Evolutionary conservation across 2,329 filamentous ascomycete species (phyloP).

Genomic region (Ceratocystis smalleyi): DNA sequence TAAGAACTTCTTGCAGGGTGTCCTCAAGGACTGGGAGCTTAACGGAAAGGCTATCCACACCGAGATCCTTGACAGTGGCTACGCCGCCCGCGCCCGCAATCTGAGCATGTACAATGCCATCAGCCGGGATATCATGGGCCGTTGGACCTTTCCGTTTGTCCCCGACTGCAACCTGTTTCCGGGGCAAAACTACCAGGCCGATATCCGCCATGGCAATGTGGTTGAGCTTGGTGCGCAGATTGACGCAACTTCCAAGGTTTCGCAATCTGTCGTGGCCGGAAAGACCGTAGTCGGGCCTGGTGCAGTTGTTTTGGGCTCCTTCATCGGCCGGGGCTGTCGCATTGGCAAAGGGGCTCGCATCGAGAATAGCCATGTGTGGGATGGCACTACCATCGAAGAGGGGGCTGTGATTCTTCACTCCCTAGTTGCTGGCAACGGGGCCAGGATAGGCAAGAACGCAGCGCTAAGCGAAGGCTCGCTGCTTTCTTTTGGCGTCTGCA

Average conservation of each 20-base stretch:
- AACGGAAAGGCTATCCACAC: slow-evolving; percentile 96
- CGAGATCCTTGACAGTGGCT: slow-evolving; percentile 67
- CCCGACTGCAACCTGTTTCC: slow-evolving; percentile 76
- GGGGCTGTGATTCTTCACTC: slow-evolving; percentile 53
- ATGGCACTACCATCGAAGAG: slow-evolving; percentile 63
- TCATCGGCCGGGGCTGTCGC: slow-evolving; percentile 69
- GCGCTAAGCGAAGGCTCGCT: slow-evolving; percentile 57
- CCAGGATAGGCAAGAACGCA: slow-evolving; percentile 54
- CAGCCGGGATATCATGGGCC: slow-evolving; percentile 66
- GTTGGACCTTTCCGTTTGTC: slow-evolving; percentile 79
- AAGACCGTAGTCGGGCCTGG: slow-evolving; percentile 60
- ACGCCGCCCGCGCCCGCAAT: slow-evolving; percentile 73
- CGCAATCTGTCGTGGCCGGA: slow-evolving; percentile 59
- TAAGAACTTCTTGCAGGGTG: slow-evolving; percentile 77
- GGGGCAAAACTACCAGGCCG: slow-evolving; percentile 63
- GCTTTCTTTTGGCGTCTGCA: slow-evolving; percentile 60
- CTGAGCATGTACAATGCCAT: slow-evolving; percentile 82
- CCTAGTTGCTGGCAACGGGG: slow-evolving; percentile 55
- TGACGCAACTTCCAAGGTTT: slow-evolving; percentile 54
- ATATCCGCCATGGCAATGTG: slow-evolving; percentile 24
- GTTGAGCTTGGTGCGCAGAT: slow-evolving; percentile 59
- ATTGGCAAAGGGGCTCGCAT: slow-evolving; percentile 76
- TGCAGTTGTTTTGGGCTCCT: slow-evolving; percentile 54
- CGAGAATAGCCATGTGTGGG: slow-evolving; percentile 74
- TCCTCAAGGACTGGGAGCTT: slow-evolving; percentile 89